Evolutionary conservation across 2,329 filamentous ascomycete species (phyloP).

Genomic region (Xylaria sp.): DNA sequence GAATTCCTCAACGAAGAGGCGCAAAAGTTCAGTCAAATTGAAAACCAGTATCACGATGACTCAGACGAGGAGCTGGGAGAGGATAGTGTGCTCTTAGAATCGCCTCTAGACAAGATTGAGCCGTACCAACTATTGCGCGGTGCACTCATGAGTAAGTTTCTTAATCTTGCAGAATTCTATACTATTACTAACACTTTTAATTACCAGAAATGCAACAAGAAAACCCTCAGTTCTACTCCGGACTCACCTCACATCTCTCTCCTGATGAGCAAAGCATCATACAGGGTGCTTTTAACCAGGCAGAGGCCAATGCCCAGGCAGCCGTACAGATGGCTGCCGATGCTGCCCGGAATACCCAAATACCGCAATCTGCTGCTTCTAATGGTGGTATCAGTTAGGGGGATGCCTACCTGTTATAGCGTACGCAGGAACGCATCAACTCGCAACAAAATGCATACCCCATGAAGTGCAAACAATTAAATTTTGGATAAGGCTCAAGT

Average conservation of each 20-base stretch:
- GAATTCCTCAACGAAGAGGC: slow-evolving; percentile 97
- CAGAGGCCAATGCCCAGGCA: slow-evolving; percentile 44
- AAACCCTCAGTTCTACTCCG: slow-evolving; percentile 88
- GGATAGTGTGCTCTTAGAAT: slow-evolving; percentile 92
- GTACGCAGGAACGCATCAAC: background rate
- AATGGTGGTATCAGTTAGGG: slow-evolving; percentile 43
- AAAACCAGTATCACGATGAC: slow-evolving; percentile 63
- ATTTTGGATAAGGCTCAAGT: background rate
- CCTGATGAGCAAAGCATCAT: slow-evolving; percentile 44
- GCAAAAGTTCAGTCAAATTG: slow-evolving; percentile 80
- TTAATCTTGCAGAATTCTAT: background rate
- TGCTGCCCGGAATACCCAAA: slow-evolving; percentile 29
- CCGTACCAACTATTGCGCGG: slow-evolving; percentile 90
- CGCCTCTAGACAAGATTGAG: slow-evolving; percentile 93
- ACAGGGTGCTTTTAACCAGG: slow-evolving; percentile 43
- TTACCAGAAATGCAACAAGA: slow-evolving; percentile 83
- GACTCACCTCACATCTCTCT: slow-evolving; percentile 69
- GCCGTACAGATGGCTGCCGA: slow-evolving; percentile 37
- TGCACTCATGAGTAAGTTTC: slow-evolving; percentile 79
- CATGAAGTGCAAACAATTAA: slow-evolving; percentile 1
- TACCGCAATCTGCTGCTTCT: slow-evolving; percentile 26
- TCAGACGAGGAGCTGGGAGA: slow-evolving; percentile 92
- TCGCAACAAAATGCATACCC: background rate
- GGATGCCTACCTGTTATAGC: background rate
- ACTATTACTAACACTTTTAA: slow-evolving; percentile 39